These are phyloP conservation scores for Phytophthora sp. DNA, from an alignment of 352 stramenopile genomes.

Conservation along the genomic window DNA sequence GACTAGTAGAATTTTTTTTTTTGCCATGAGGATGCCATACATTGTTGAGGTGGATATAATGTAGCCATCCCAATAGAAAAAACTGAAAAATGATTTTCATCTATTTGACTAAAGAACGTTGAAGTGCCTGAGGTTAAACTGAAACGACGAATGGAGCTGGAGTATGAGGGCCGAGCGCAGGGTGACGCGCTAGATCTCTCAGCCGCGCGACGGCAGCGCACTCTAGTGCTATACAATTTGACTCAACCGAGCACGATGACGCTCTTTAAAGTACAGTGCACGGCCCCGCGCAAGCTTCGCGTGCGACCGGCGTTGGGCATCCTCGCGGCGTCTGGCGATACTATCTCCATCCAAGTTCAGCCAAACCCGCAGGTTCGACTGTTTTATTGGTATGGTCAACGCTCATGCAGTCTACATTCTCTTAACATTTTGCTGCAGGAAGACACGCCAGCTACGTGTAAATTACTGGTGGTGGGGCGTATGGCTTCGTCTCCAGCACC, in stretches of 20 bases:
- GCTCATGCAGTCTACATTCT: neutral
- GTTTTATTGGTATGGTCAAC: neutral
- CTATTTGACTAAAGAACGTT: too few species aligned
- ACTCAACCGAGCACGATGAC: slow-evolving; percentile 2
- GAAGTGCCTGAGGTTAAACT: too few species aligned
- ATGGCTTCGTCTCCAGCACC: neutral
- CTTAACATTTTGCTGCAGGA: slow-evolving; percentile 30
- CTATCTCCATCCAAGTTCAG: slow-evolving; percentile 32
- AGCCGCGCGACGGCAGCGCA: neutral
- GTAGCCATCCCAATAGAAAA: neutral
- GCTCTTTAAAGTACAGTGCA: slow-evolving; percentile 60
- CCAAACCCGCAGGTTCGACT: slow-evolving; percentile 38
- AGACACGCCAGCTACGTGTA: slow-evolving; percentile 34
- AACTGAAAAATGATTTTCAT: slow-evolving; percentile 1
- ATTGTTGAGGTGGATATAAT: neutral
- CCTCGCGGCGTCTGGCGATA: slow-evolving; percentile 11
- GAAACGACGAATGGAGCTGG: slow-evolving; percentile 26
- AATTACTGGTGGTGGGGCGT: slow-evolving; percentile 41
- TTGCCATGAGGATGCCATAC: neutral
- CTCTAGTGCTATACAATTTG: slow-evolving; percentile 6
- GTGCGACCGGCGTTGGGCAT: slow-evolving; percentile 39
- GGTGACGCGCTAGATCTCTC: slow-evolving; percentile 15
- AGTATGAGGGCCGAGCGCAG: slow-evolving; percentile 6
- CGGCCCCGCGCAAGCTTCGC: slow-evolving; percentile 42
- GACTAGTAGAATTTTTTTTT: neutral